Percentiles rank a stretch among this genome's conserved stretches.
phyloP scores from a whole-genome alignment of 2,329 filamentous ascomycete genomes.

The Venturia nashicola region DNA sequence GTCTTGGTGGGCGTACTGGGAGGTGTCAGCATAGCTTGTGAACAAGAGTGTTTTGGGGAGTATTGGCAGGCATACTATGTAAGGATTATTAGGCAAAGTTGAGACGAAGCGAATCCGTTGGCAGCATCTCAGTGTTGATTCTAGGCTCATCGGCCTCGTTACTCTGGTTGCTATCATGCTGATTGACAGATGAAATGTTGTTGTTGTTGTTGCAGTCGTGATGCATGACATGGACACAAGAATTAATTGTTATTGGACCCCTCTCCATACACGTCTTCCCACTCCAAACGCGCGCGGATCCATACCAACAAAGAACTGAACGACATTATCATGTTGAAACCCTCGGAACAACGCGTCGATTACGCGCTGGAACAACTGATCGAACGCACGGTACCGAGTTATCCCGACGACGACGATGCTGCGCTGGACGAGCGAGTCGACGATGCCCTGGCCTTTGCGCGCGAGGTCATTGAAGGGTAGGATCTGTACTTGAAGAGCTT shows the following conservation, averaged over 20 bases:
- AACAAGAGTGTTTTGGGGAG: not conserved
- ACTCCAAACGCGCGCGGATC: not conserved
- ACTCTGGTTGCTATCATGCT: not conserved
- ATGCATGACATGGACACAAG: not conserved
- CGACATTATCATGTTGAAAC: constrained; percentile 2
- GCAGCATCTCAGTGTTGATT: not conserved
- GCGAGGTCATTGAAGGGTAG: constrained; percentile 25
- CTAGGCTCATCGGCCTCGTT: not conserved
- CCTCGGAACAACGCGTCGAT: constrained; percentile 5
- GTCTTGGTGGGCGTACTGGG: constrained; percentile 38
- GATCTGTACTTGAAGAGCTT: not conserved
- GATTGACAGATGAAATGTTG: not conserved
- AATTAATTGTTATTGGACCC: not conserved
- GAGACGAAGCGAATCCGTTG: constrained; percentile 17
- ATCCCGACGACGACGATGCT: constrained; percentile 55
- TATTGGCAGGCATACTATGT: constrained; percentile 22
- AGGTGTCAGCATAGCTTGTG: constrained; percentile 1
- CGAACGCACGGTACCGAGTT: constrained; percentile 56
- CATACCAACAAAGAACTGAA: not conserved
- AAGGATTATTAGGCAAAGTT: constrained; percentile 31
- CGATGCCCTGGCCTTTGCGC: constrained; percentile 41
- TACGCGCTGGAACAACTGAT: constrained; percentile 66
- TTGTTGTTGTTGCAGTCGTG: not conserved
- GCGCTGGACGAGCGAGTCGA: constrained; percentile 57
- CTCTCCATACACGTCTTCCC: constrained; percentile 1